These are phyloP conservation scores for Polytrichum commune DNA, from an alignment of 225 moss, liverwort and hornwort genomes.

Conservation along the genomic window DNA sequence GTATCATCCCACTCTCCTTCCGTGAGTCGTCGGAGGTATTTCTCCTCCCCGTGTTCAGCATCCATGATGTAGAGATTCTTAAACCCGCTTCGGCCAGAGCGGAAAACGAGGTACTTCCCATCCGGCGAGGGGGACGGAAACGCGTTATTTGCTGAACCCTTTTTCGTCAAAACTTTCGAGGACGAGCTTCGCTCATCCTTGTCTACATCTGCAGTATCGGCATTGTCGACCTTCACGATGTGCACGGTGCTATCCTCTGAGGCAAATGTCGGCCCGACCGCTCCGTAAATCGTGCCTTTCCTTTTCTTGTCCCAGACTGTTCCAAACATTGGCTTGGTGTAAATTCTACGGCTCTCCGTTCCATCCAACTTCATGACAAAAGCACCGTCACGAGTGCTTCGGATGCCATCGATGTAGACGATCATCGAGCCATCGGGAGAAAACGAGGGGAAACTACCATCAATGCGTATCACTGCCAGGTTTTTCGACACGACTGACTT, in stretches of 20 bases:
- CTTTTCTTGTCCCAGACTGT: conserved; percentile 37
- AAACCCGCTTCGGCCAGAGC: conserved; percentile 38
- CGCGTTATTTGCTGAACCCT: conserved; percentile 41
- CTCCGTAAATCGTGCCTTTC: conserved; percentile 23
- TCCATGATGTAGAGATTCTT: conserved; percentile 60
- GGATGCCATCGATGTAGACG: conserved; percentile 13
- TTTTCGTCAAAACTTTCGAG: conserved; percentile 32
- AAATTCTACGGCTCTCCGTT: conserved; percentile 18
- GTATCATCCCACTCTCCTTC: conserved; percentile 52
- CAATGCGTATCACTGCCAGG: conserved; percentile 18
- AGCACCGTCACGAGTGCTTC: not conserved
- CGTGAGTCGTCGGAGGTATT: conserved; percentile 28
- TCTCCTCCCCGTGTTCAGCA: conserved; percentile 33
- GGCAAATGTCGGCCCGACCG: conserved; percentile 24
- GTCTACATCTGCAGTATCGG: conserved; percentile 1
- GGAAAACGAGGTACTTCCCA: conserved; percentile 40
- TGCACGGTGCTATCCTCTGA: conserved; percentile 15
- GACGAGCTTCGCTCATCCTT: conserved; percentile 1
- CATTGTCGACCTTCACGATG: conserved; percentile 30
- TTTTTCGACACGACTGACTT: conserved; percentile 8
- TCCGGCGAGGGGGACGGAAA: conserved; percentile 46
- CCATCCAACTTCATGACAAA: conserved; percentile 22
- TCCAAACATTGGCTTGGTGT: conserved; percentile 23
- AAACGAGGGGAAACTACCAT: conserved; percentile 38
- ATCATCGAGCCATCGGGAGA: conserved; percentile 43